Evolutionary conservation across 202 grass and related monocot species (phyloP), one percentile per base, ranked within the genome.

Genomic region (Zizania palustris): DNA sequence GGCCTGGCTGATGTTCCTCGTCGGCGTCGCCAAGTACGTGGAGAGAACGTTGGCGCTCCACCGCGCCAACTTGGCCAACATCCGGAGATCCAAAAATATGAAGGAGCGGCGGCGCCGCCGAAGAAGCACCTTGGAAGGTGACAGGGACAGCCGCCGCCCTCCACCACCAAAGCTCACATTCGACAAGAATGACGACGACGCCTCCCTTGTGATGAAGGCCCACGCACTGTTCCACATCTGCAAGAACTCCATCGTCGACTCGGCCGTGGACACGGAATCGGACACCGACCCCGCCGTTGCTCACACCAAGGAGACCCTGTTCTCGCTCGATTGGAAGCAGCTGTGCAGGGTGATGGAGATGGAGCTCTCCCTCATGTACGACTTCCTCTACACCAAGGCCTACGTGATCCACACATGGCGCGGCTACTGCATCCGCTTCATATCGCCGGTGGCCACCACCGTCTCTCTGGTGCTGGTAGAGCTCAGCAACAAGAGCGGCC

Each of bases 321-420:
- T 44, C 15, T 0, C 3, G 0, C 10, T 7, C 0, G 2, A 0
- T 0, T 67, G 41, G 64, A 0, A 3, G 0, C 0, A 22, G 3
- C 7, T 41, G n/a, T 15, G 1, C 37, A 12, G 4, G 60, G 44
- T 84, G 9, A 4, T 77, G n/a, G 73, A 84, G 57, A n/a, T 84
- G 0, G 86, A 88, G 18, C 65, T 80, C 3, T 77, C 79, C 15
- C 86, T 88, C 18, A 59, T 84, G 38, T 88, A 88, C 13, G 86
- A 88, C 33, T 36, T 80, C 3, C 76, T 88, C 34, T 69, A 88
- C 70, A 80, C 86, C 10, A 88, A 88, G 69, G 61, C 81, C 0
- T 1, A 34, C 35, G 46, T 77, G 0, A 59, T 81, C 36, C 28
- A 84, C 76, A 65, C 42, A 5, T 61, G 62, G 46, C 41, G 19